phyloP scores from a whole-genome alignment of 2,329 filamentous ascomycete genomes.

The Ceratocystis harringtonii region DNA sequence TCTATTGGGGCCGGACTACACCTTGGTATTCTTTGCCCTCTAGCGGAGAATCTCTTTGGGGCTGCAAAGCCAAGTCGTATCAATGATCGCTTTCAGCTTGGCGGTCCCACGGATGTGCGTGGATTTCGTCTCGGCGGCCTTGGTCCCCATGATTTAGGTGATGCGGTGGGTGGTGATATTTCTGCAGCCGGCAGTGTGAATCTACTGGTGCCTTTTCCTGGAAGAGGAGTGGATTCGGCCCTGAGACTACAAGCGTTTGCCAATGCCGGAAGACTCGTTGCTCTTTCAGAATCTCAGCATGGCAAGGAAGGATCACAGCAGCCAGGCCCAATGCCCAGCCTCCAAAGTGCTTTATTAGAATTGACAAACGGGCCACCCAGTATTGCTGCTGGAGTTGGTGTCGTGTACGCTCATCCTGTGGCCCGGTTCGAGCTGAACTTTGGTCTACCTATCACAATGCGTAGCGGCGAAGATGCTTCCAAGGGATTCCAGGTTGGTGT shows the following conservation, averaged over 20 bases:
- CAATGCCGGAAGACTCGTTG: slow-evolving; percentile 74
- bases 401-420: slow-evolving; percentile 89
- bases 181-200: slow-evolving; percentile 83
- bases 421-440: slow-evolving; percentile 95
- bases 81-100: slow-evolving; percentile 90
- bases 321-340: slow-evolving; percentile 33
- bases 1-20: slow-evolving; percentile 72
- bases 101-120: slow-evolving; percentile 84
- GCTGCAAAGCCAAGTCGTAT: slow-evolving; percentile 56
- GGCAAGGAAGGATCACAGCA: slow-evolving; percentile 24
- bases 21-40: slow-evolving; percentile 67
- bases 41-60: slow-evolving; percentile 40
- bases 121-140: slow-evolving; percentile 84
- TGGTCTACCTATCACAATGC: slow-evolving; percentile 65
- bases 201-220: slow-evolving; percentile 70
- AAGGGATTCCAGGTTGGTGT: slow-evolving; percentile 95
- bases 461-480: slow-evolving; percentile 70
- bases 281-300: slow-evolving; percentile 47
- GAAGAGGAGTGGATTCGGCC: slow-evolving; percentile 65
- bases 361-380: slow-evolving; percentile 66
- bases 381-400: slow-evolving; percentile 68
- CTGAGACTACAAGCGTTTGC: slow-evolving; percentile 80
- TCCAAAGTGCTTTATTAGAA: slow-evolving; percentile 50
- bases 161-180: slow-evolving; percentile 80
- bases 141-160: slow-evolving; percentile 70